A percentile compares a stretch with the other conserved stretches of the same genome.
Evolutionary conservation across 257 asterid genomes (phyloP).

Genomic region (Solanum lycopersicoides): DNA sequence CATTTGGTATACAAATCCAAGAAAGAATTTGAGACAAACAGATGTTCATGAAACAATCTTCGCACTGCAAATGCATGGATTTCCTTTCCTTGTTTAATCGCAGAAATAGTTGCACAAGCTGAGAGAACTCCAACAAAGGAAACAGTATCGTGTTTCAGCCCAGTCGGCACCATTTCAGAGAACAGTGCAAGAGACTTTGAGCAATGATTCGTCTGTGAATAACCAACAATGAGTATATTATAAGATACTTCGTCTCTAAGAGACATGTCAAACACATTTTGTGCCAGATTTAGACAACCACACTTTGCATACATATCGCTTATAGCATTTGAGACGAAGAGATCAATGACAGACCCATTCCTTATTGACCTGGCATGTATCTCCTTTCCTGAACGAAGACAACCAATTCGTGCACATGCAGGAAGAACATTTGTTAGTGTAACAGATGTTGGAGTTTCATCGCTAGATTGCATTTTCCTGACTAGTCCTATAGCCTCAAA

Average conservation of each 20-base stretch:
- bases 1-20: slow-evolving; percentile 57
- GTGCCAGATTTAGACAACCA: slow-evolving; percentile 41
- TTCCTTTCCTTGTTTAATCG: slow-evolving; percentile 61
- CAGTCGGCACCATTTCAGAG: slow-evolving; percentile 46
- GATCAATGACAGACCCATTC: slow-evolving; percentile 25
- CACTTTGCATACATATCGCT: slow-evolving; percentile 69
- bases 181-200: slow-evolving; percentile 40
- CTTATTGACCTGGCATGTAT: slow-evolving; percentile 52
- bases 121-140: slow-evolving; percentile 65
- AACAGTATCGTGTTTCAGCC: slow-evolving; percentile 37
- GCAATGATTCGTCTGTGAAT: slow-evolving; percentile 44
- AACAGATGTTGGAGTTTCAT: slow-evolving; percentile 46
- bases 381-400: slow-evolving; percentile 46
- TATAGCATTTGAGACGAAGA: slow-evolving; percentile 65
- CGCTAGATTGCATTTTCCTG: slow-evolving; percentile 46
- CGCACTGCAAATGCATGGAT: slow-evolving; percentile 55
- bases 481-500: slow-evolving; percentile 37
- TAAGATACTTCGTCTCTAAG: slow-evolving; percentile 53
- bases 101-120: slow-evolving; percentile 55
- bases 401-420: slow-evolving; percentile 55
- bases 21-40: slow-evolving; percentile 58
- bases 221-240: slow-evolving; percentile 51
- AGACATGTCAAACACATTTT: slow-evolving; percentile 31
- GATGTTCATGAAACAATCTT: slow-evolving; percentile 40
- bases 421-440: slow-evolving; percentile 63